These are phyloP conservation scores for Gynandropsis gynandra DNA, from an alignment of 345 rosid genomes.

Conservation along the genomic window DNA sequence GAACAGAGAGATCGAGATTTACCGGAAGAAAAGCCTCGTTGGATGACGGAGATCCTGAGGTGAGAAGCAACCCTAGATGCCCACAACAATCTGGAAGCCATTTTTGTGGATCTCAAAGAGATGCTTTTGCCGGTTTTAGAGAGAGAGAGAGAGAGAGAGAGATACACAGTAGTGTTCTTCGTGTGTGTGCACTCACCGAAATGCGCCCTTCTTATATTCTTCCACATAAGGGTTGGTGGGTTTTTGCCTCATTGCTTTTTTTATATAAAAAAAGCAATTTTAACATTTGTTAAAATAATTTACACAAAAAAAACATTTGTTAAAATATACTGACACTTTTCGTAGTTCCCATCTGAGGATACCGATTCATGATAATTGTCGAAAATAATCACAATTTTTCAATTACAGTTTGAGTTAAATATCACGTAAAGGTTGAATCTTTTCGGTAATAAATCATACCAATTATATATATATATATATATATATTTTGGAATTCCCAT, in stretches of 20 bases:
- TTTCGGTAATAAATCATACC: too few relatives aligned
- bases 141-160: slow-evolving; percentile 11
- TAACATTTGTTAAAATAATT: too few relatives aligned
- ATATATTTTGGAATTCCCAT: too few relatives aligned
- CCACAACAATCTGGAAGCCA: slow-evolving; percentile 80
- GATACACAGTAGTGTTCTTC: slow-evolving; percentile 12
- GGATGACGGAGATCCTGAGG: slow-evolving; percentile 71
- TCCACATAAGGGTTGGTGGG: slow-evolving; percentile 30
- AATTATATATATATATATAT: too few relatives aligned
- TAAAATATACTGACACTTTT: too few relatives aligned
- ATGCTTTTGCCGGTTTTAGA: too few relatives aligned
- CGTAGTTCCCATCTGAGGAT: too few relatives aligned
- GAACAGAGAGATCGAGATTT: slow-evolving; percentile 4
- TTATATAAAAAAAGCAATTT: too few relatives aligned
- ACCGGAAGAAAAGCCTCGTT: slow-evolving; percentile 77
- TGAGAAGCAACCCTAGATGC: slow-evolving; percentile 87
- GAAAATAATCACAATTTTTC: too few relatives aligned
- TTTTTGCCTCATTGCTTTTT: slow-evolving; percentile 10
- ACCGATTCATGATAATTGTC: too few relatives aligned
- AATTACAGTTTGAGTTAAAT: too few relatives aligned
- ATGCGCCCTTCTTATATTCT: slow-evolving; percentile 21
- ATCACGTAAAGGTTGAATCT: too few relatives aligned
- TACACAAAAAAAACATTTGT: slow-evolving; percentile 16
- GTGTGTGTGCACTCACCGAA: slow-evolving; percentile 23
- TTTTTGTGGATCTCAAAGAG: slow-evolving; percentile 25